Evolutionary conservation across 495 filamentous ascomycete genomes (phyloP).

Genomic region (Aspergillus sclerotiicarbonarius): DNA sequence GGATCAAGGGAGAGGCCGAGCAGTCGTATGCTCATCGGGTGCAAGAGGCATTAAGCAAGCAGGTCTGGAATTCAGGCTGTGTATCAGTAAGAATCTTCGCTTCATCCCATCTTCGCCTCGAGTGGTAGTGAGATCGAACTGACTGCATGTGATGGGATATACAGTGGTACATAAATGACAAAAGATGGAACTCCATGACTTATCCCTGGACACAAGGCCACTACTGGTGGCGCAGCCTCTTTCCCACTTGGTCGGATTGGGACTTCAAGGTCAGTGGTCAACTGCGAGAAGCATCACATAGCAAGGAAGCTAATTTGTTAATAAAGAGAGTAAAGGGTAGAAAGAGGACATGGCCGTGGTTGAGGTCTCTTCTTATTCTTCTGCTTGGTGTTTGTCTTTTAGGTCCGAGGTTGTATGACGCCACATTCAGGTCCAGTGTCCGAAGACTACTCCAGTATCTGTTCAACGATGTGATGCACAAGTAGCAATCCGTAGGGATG

Average conservation of each 20-base stretch:
- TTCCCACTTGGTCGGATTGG: slow-evolving; percentile 39
- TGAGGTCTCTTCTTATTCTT: too few relatives aligned
- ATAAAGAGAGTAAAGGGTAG: too few relatives aligned
- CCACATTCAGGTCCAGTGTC: too few relatives aligned
- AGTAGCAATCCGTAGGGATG: too few relatives aligned
- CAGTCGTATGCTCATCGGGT: slow-evolving; percentile 35
- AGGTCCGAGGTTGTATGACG: too few relatives aligned
- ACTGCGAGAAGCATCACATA: not conserved
- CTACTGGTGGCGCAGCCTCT: slow-evolving; percentile 35
- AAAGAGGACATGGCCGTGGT: too few relatives aligned
- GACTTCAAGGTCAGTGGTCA: slow-evolving; percentile 21
- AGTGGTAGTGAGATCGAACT: too few relatives aligned
- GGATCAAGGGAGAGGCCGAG: slow-evolving; percentile 48
- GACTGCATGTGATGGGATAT: too few relatives aligned
- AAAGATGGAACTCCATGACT: slow-evolving; percentile 48
- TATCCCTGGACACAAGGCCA: slow-evolving; percentile 45
- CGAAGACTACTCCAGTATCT: too few relatives aligned
- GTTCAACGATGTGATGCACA: too few relatives aligned
- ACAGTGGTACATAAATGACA: slow-evolving; percentile 27
- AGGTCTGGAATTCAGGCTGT: slow-evolving; percentile 48
- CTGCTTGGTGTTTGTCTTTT: too few relatives aligned
- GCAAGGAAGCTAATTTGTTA: not conserved
- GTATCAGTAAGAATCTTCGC: slow-evolving; percentile 21
- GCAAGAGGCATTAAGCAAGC: slow-evolving; percentile 39
- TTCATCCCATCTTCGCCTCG: slow-evolving; percentile 9